phyloP scores from a whole-genome alignment of 2,329 filamentous ascomycete species.

The Fusarium equiseti region DNA sequence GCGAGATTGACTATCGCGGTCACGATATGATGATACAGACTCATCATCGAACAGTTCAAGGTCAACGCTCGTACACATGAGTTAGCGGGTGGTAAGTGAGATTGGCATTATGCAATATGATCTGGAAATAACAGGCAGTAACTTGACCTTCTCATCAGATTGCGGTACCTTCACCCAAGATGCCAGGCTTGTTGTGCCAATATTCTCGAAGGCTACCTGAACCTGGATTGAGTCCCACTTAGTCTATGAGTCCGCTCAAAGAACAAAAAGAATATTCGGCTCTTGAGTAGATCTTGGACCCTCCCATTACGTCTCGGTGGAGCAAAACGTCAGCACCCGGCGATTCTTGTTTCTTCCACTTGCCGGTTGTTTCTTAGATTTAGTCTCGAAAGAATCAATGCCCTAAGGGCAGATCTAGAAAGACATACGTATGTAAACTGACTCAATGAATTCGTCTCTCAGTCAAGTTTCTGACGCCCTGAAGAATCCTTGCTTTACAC shows the following conservation, averaged over 20 bases:
- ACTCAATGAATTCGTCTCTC: background rate
- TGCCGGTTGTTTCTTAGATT: background rate
- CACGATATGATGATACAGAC: too few relatives aligned
- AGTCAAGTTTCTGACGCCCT: background rate
- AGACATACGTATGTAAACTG: background rate
- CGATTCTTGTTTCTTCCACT: background rate
- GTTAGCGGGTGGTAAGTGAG: accelerated
- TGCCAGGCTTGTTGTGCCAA: background rate
- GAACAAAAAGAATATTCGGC: background rate
- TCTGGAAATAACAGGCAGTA: background rate
- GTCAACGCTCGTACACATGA: background rate
- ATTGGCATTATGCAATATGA: background rate
- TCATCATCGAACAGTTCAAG: too few relatives aligned
- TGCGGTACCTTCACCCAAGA: background rate
- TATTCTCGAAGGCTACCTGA: background rate
- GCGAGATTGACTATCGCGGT: too few relatives aligned
- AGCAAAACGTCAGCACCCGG: background rate
- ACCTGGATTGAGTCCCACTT: background rate
- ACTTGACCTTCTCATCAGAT: background rate
- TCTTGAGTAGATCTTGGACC: background rate
- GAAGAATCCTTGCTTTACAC: background rate
- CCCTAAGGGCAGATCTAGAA: background rate
- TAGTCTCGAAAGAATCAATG: background rate
- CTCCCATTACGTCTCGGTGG: background rate
- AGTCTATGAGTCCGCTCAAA: background rate